phyloP scores from a whole-genome alignment of 805 yeast species.

The Kodamaea sagamina region DNA sequence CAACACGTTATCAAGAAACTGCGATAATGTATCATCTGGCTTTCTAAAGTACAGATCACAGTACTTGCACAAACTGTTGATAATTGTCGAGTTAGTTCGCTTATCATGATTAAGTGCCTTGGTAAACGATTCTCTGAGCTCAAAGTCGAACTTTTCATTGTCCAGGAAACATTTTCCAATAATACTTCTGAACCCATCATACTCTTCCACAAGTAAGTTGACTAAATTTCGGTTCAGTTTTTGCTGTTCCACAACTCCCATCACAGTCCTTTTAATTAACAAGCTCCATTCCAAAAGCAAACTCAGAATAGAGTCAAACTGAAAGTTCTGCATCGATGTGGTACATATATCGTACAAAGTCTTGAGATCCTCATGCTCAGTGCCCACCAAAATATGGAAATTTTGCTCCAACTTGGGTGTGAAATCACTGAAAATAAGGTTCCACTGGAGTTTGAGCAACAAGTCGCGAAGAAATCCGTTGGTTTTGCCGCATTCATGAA shows the following conservation, averaged over 20 bases:
- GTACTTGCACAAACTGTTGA: conserved; percentile 30
- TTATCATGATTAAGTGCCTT: conserved; percentile 18
- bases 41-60: conserved; percentile 31
- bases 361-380: conserved; percentile 1
- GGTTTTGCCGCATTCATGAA: conserved; percentile 14
- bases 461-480: conserved; percentile 22
- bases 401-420: conserved; percentile 17
- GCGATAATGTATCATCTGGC: conserved; percentile 15
- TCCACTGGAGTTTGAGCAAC: conserved; percentile 30
- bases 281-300: conserved; percentile 7
- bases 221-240: conserved; percentile 2
- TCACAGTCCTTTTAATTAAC: background rate
- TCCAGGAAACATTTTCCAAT: conserved; percentile 16
- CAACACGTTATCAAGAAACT: conserved; percentile 21
- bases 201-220: conserved; percentile 17
- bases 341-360: conserved; percentile 9
- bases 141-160: conserved; percentile 27
- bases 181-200: conserved; percentile 16
- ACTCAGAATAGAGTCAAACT: conserved; percentile 5
- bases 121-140: conserved; percentile 32
- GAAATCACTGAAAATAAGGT: conserved; percentile 30
- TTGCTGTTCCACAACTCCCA: background rate
- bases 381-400: conserved; percentile 3
- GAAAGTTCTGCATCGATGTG: conserved; percentile 9
- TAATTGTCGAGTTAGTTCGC: conserved; percentile 18